A percentile compares a stretch with the other conserved stretches of the same genome.
Conservation (phyloP, 352 stramenopile species). For the Pythium utonaiense region DNA sequence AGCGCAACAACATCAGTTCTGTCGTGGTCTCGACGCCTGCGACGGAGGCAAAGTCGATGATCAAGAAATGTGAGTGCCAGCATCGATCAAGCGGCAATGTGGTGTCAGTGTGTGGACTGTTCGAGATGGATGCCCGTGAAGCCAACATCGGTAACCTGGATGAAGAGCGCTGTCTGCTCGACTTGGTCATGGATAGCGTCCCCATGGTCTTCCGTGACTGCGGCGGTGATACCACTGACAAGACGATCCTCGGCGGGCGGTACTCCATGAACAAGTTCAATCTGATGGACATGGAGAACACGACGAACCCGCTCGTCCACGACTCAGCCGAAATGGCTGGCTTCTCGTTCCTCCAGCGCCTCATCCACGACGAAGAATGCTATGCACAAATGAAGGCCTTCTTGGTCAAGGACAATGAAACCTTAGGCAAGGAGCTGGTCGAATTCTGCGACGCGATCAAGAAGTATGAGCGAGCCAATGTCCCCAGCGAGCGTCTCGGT, state of each 20-base stretch:
- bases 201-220: conserved; percentile 86
- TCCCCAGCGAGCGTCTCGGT: conserved; percentile 64
- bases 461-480: conserved; percentile 70
- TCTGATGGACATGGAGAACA: conserved; percentile 31
- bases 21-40: conserved; percentile 5
- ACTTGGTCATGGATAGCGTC: conserved; percentile 81
- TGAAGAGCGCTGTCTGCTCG: conserved; percentile 69
- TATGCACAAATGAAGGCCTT: conserved; percentile 80
- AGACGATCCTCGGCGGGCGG: conserved; percentile 76
- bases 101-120: conserved; percentile 64
- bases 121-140: conserved; percentile 73
- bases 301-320: conserved; percentile 43
- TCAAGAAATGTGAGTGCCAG: conserved; percentile 31
- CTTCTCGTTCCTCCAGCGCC: conserved; percentile 84
- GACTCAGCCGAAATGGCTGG: conserved; percentile 60
- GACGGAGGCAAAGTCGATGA: conserved; percentile 4
- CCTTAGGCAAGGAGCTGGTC: conserved; percentile 57
- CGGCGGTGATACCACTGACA: conserved; percentile 81
- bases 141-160: conserved; percentile 76
- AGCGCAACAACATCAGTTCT: conserved; percentile 50
- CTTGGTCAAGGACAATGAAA: conserved; percentile 49
- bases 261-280: conserved; percentile 69
- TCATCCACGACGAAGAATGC: conserved; percentile 88
- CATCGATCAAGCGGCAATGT: conserved; percentile 17
- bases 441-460: conserved; percentile 85